phyloP scores from a whole-genome alignment of 225 moss, liverwort and hornwort genomes.

The Bryoerythrophyllum caledonicum region DNA sequence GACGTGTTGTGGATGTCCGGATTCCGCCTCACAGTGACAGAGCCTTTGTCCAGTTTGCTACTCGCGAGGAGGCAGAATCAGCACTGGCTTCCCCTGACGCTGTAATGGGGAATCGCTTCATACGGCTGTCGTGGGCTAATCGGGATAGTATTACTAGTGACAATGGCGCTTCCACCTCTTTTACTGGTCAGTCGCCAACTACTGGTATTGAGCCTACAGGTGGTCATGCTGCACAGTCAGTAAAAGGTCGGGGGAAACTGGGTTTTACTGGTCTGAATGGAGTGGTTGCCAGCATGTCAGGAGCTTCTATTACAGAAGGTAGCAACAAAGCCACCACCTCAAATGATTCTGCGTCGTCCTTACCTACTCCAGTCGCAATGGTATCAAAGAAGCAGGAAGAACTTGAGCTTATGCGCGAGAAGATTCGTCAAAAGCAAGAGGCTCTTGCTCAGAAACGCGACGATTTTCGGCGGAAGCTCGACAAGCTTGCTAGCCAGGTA shows the following conservation, averaged over 20 bases:
- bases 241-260: constrained; percentile 52
- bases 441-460: constrained; percentile 85
- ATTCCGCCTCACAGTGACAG: constrained; percentile 95
- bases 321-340: constrained; percentile 54
- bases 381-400: constrained; percentile 85
- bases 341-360: constrained; percentile 56
- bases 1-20: constrained; percentile 86
- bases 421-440: constrained; percentile 84
- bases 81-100: constrained; percentile 94
- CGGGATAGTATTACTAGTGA: constrained; percentile 83
- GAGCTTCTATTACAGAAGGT: constrained; percentile 48
- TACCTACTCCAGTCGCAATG: constrained; percentile 37
- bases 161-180: constrained; percentile 50
- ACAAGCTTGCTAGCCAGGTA: constrained; percentile 84
- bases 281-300: constrained; percentile 48
- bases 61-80: constrained; percentile 87
- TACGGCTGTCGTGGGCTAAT: constrained; percentile 95
- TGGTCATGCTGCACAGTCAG: constrained; percentile 34
- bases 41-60: constrained; percentile 91
- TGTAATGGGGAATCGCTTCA: constrained; percentile 92
- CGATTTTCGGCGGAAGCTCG: constrained; percentile 83
- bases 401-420: constrained; percentile 86
- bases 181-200: constrained; percentile 43
- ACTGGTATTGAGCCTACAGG: constrained; percentile 49
- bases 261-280: constrained; percentile 68